Evolutionary conservation across 805 yeast species (phyloP), one percentile per base, ranked within the genome.

Genomic region (Yarrowia sp.): DNA sequence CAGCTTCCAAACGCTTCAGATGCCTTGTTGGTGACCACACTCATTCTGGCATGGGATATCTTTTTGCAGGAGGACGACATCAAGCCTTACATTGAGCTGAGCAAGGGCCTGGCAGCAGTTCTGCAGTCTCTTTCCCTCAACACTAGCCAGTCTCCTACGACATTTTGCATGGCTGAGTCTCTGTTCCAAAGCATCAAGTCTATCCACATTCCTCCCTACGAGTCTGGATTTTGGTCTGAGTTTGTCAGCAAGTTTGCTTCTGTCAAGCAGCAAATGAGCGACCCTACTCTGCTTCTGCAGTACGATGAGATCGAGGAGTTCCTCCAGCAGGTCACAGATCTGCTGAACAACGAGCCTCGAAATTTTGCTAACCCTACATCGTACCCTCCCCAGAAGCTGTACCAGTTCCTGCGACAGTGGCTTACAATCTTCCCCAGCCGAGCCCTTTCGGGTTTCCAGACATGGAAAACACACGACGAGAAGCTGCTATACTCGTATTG

Each of bases 191-290:
- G 77, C 69, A 74, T 77, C 61, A 76, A 75, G 67, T 67, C 76
- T 13, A 74, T 77, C 56, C 76, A 77, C 63, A 73, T 76, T 8
- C 76, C 77, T 9, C 73, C 79, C 3, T 79, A 79, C 69, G 71
- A 72, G 36, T 66, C 75, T 0, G 66, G 43, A 1, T 75, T 79
- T 66, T 70, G 77, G 70, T 53, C 43, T 24, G 81, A 79, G 69
- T 53, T 78, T 5, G 52, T 71, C n/a, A 39, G 55, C n/a, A 72
- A 76, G 53, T 69, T 38, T 52, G 15, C 24, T 53, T 10, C 17
- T 61, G 15, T 69, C 70, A 17, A 55, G 49, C 5, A 58, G 44
- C 67, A 47, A 20, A 8, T 64, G 15, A 17, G 20, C 13, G 30
- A 47, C 47, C 24, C 44, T 17, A 49, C 42, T 9, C 46, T 46